Evolutionary conservation across 768 basidiomycete species (phyloP), one percentile per base, ranked within the genome.

Genomic region (Naematelia encephala): DNA sequence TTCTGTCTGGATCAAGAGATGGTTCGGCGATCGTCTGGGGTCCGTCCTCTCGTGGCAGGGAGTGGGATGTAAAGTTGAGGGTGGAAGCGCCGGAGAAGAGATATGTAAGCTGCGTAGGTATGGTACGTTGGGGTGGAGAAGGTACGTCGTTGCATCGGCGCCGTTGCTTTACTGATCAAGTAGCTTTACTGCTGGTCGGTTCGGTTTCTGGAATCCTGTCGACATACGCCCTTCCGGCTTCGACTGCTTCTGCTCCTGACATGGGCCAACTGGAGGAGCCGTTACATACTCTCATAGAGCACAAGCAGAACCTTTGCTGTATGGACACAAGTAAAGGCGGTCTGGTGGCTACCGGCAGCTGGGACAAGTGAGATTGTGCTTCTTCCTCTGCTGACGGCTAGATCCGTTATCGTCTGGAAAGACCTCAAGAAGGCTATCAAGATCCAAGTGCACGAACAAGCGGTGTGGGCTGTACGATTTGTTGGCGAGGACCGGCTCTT

Each of bases 391-490:
- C 60, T 66, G 56, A 66, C 51, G 22, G n/a, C 52, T 70, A 97
- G 93, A 74, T 91, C 94, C 1, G 94, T 91, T 30, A 90, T 91
- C 78, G 87, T 99, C 1, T 97, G 92, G 91, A 86, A 85, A 76
- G 81, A 88, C 68, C 91, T 89, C 76, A 76, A 84, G 58, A 77
- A 85, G 54, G 81, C 80, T 5, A 84, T 88, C 67, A 87, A 88
- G 61, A 82, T 99, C 54, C 84, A 85, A 68, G 90, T 87, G 16
- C 94, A 98, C 72, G 80, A 87, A 55, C 89, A 92, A 76, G 87
- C 94, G 5, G 93, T 98, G 1, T 96, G 92, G 92, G 89, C 91
- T 3, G 92, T 96, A 4, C 78, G 89, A 47, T 87, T 86, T 21
- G 79, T 97, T 26, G 86, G 86, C 42, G 85, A 87, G 53, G 85